Conservation (phyloP, 2,329 filamentous ascomycete genomes). For the Botryotinia narcissicola region DNA sequence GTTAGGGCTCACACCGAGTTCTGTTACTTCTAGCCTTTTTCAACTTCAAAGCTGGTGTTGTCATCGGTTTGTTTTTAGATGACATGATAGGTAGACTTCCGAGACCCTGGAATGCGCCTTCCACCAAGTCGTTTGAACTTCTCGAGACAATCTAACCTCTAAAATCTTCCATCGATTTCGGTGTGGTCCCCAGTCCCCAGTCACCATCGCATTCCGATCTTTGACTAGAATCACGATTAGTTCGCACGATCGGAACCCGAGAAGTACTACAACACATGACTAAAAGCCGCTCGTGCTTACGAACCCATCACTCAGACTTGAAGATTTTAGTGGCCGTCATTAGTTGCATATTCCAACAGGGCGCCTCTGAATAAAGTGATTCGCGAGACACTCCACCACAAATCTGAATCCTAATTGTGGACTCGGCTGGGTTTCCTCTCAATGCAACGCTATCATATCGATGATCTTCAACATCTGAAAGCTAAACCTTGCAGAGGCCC, state of each 20-base stretch:
- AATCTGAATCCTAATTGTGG: neutral
- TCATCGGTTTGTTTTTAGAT: neutral
- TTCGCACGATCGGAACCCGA: neutral
- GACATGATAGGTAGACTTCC: neutral
- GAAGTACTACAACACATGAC: neutral
- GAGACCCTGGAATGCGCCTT: neutral
- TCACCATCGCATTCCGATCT: neutral
- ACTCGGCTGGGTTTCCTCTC: neutral
- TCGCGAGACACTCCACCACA: neutral
- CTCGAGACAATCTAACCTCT: neutral
- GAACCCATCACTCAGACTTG: neutral
- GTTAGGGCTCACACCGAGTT: neutral
- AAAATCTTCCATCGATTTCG: neutral
- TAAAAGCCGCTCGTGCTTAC: neutral
- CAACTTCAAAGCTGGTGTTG: neutral
- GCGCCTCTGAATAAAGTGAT: neutral
- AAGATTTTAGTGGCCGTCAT: slow-evolving; percentile 2
- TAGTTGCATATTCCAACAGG: neutral
- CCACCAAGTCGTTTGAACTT: neutral
- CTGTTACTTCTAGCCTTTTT: neutral
- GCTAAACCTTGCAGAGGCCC: neutral
- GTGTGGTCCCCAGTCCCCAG: neutral
- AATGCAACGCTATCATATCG: neutral
- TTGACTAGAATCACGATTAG: neutral
- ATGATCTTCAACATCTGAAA: neutral